Base-by-base conservation (phyloP, 2,329 filamentous ascomycete genomes). In the Monosporascus sp. region DNA sequence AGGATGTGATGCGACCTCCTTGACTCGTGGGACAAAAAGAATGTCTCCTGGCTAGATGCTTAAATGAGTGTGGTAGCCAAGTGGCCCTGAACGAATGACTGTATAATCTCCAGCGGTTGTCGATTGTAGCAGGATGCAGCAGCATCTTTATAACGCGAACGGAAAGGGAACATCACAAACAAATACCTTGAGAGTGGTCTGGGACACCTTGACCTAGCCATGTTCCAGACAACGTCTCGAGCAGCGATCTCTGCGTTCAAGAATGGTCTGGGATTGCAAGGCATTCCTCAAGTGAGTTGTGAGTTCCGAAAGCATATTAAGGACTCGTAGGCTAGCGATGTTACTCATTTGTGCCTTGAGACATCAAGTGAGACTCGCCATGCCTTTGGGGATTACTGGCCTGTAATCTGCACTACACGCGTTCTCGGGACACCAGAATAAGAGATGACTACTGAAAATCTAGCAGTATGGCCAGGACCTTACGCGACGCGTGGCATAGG, bases 61-160 rank as follows among this genome's bases (percentile, higher is more conserved):
- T 28, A 57, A 64, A 65, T 58, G 62, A 65, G 43, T 57, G 61
- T 64, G 60, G 52, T 60, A 55, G 63, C 62, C 59, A 40, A 58
- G 48, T 50, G 57, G 60, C 61, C 58, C 15, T 54, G 52, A 65
- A 61, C 51, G 63, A 68, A 52, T 60, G 64, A 65, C 59, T 63
- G 40, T 58, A 50, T 37, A 51, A 52, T 55, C 58, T 56, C 55
- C 49, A 55, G 54, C 56, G 41, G 48, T 37, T 55, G 49, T 26
- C 20, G 26, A 40, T 56, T 49, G 24, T 51, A 51, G 46, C 51
- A 20, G 55, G 45, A 53, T 18, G 20, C 38, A n/a, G 50, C 46
- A 45, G 26, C 55, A 55, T 55, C 58, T 59, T 67, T 67, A 68
- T 68, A 66, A 58, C 47, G 60, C 65, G 55, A 57, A 63, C 46